These are phyloP conservation scores for Acanthamoeba castellanii DNA, from an alignment of 208 protist species.

Conservation along the genomic window DNA sequence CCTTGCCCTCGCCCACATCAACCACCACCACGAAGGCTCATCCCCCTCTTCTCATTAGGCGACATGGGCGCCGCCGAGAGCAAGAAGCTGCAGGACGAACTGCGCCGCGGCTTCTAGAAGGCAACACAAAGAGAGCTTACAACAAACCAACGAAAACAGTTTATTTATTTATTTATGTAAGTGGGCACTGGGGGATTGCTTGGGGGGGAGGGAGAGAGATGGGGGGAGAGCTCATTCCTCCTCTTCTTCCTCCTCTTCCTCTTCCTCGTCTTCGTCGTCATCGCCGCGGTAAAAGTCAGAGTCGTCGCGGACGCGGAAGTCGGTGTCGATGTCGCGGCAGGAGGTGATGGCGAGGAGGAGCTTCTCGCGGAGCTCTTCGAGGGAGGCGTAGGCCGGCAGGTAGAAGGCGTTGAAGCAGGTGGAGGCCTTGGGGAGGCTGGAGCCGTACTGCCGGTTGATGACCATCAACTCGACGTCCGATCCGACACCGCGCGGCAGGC, in stretches of 20 bases:
- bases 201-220: too few species aligned
- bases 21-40: too few species aligned
- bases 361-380: constrained; percentile 92
- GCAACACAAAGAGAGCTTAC: background rate
- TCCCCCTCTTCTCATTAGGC: too few species aligned
- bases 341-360: constrained; percentile 94
- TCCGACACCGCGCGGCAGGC: constrained; percentile 20
- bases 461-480: background rate
- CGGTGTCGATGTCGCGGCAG: constrained; percentile 95
- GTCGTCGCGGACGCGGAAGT: constrained; percentile 87
- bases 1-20: background rate
- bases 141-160: constrained; percentile 3
- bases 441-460: background rate
- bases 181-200: too few species aligned
- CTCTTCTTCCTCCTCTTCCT: constrained; percentile 15
- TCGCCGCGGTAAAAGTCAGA: background rate
- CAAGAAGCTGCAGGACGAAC: constrained; percentile 48
- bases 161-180: too few species aligned
- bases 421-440: constrained; percentile 91
- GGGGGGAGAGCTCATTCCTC: background rate
- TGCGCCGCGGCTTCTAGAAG: constrained; percentile 15
- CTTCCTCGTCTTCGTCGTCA: too few species aligned
- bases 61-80: background rate
- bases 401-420: constrained; percentile 96
- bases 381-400: constrained; percentile 92